Evolutionary conservation across 139 green algal genomes (phyloP).

Genomic region (Coccomyxa sp.): DNA sequence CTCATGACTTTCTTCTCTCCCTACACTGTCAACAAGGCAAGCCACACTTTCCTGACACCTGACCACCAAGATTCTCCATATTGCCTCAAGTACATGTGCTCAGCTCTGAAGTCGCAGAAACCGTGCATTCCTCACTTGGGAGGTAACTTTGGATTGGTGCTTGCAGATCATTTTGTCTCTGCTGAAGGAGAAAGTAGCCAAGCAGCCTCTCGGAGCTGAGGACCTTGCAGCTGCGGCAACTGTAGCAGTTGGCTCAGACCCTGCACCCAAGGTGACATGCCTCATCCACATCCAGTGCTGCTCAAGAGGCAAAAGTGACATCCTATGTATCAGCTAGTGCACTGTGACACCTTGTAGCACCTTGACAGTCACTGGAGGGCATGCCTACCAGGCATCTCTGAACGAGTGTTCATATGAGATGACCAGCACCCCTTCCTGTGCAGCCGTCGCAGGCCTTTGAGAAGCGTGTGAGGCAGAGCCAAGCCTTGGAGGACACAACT

Average conservation of each 20-base stretch:
- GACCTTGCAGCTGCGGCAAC: constrained; percentile 12
- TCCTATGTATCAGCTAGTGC: too few species aligned
- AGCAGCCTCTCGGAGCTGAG: constrained; percentile 11
- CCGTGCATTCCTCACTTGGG: neutral
- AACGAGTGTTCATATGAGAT: too few species aligned
- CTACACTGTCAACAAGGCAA: constrained; percentile 41
- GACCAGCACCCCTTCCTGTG: too few species aligned
- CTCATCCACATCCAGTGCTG: too few species aligned
- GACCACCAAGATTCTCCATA: neutral
- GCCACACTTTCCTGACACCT: neutral
- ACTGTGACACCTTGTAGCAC: too few species aligned
- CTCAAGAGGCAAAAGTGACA: too few species aligned
- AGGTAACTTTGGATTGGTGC: neutral
- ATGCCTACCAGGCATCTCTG: too few species aligned
- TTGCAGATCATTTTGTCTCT: constrained; percentile 10
- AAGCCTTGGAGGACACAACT: too few species aligned
- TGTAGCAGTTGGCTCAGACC: constrained; percentile 11
- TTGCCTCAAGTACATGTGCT: neutral
- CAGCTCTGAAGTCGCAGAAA: neutral
- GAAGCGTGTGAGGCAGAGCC: too few species aligned
- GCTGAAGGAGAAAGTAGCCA: constrained; percentile 14
- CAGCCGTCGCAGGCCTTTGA: too few species aligned
- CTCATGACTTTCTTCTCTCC: constrained; percentile 48
- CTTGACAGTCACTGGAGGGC: too few species aligned
- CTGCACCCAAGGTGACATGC: too few species aligned